Conservation (phyloP, 805 yeast species). For the Starmerella asiatica region DNA sequence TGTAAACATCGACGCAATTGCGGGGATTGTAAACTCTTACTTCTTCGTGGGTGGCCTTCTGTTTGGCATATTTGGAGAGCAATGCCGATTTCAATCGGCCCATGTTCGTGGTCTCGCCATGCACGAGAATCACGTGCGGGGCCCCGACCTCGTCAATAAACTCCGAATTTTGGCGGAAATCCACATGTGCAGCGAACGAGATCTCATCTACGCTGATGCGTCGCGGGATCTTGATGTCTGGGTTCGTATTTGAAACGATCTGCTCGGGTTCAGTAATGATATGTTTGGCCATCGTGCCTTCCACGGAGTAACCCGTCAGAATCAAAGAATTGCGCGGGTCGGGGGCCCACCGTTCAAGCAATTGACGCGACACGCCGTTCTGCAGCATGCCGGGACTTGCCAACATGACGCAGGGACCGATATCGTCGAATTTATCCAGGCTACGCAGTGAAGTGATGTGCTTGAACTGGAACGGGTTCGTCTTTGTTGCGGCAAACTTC, state of each 20-base stretch:
- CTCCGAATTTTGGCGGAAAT: slow-evolving; percentile 80
- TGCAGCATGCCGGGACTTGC: slow-evolving; percentile 99
- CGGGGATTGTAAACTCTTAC: slow-evolving; percentile 85
- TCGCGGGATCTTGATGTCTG: slow-evolving; percentile 75
- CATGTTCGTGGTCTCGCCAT: slow-evolving; percentile 98
- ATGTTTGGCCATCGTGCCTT: slow-evolving; percentile 94
- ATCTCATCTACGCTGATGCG: slow-evolving; percentile 80
- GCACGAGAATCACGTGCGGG: slow-evolving; percentile 74
- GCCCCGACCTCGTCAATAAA: slow-evolving; percentile 85
- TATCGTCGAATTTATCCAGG: slow-evolving; percentile 75
- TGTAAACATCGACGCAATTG: slow-evolving; percentile 65
- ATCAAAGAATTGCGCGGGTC: slow-evolving; percentile 80
- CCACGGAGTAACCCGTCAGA: slow-evolving; percentile 94
- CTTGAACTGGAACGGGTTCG: slow-evolving; percentile 85
- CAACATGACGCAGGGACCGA: slow-evolving; percentile 89
- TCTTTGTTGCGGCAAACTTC: slow-evolving; percentile 58
- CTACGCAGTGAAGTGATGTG: slow-evolving; percentile 67
- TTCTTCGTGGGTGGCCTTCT: slow-evolving; percentile 77
- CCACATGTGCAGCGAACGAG: slow-evolving; percentile 99
- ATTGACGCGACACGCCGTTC: slow-evolving; percentile 82
- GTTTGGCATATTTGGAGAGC: slow-evolving; percentile 65
- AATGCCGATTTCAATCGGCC: slow-evolving; percentile 91
- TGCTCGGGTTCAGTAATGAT: slow-evolving; percentile 77
- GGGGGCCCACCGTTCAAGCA: slow-evolving; percentile 94
- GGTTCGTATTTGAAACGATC: slow-evolving; percentile 71